Evolutionary conservation across 2,329 filamentous ascomycete species (phyloP).

Genomic region (Dactylonectria macrodidyma): DNA sequence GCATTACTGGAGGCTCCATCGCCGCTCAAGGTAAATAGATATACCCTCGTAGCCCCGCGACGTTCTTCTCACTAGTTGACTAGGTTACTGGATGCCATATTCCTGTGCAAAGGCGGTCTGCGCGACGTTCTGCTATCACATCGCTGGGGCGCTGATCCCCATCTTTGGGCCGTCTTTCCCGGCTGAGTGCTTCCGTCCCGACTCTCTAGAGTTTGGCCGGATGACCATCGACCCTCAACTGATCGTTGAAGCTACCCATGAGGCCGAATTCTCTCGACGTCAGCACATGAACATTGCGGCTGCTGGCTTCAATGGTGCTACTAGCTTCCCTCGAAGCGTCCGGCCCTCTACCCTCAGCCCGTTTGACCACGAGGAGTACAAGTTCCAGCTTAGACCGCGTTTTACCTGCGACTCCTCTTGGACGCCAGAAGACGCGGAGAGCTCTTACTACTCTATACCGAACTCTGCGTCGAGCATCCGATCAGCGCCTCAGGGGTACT

Average conservation of each 20-base stretch:
- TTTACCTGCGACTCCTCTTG: slow-evolving; percentile 44
- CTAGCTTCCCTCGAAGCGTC: slow-evolving; percentile 41
- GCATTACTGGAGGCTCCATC: slow-evolving; percentile 93
- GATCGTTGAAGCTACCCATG: slow-evolving; percentile 65
- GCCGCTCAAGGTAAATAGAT: slow-evolving; percentile 82
- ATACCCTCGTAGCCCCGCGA: not conserved
- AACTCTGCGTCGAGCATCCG: slow-evolving; percentile 49
- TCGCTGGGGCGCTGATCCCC: slow-evolving; percentile 89
- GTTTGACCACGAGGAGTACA: slow-evolving; percentile 38
- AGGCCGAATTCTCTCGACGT: slow-evolving; percentile 56
- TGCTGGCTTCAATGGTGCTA: slow-evolving; percentile 31
- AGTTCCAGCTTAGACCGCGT: slow-evolving; percentile 37
- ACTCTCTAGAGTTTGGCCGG: slow-evolving; percentile 74
- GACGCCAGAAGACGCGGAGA: slow-evolving; percentile 38
- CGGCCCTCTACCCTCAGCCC: slow-evolving; percentile 21
- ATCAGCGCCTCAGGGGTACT: slow-evolving; percentile 46
- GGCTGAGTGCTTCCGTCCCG: slow-evolving; percentile 75
- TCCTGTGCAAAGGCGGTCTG: slow-evolving; percentile 88
- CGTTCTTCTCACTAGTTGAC: slow-evolving; percentile 27
- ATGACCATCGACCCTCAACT: slow-evolving; percentile 76
- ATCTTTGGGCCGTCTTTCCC: slow-evolving; percentile 91
- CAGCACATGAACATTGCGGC: slow-evolving; percentile 32
- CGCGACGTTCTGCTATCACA: slow-evolving; percentile 88
- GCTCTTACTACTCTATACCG: slow-evolving; percentile 41
- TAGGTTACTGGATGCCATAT: slow-evolving; percentile 98